phyloP scores from a whole-genome alignment of 2,329 filamentous ascomycete species.

The Paradendryphiella salina region DNA sequence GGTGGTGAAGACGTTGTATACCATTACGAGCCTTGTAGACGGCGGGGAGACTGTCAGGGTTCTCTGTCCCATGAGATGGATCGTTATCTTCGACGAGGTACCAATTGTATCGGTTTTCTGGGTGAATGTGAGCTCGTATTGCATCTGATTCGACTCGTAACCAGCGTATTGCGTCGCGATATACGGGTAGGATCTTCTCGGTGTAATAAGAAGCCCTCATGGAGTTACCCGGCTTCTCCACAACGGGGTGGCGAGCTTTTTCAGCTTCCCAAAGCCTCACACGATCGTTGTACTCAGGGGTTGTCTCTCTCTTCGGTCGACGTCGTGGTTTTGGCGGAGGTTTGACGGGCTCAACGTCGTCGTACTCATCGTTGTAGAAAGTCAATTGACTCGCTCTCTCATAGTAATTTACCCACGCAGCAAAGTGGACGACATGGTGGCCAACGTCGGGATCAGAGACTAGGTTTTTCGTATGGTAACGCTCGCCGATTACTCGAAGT shows the following conservation, averaged over 20 bases:
- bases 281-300: neutral
- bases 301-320: neutral
- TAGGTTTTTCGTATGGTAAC: neutral
- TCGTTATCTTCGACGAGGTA: conserved; percentile 10
- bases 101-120: conserved; percentile 1
- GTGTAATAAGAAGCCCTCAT: conserved; percentile 6
- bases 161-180: neutral
- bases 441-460: neutral
- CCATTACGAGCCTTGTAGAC: neutral
- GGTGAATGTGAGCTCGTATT: neutral
- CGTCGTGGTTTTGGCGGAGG: conserved; percentile 7
- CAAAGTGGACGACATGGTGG: conserved; percentile 4
- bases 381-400: neutral
- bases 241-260: neutral
- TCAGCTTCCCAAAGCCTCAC: conserved; percentile 1
- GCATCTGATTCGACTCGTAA: neutral
- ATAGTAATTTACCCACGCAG: conserved; percentile 6
- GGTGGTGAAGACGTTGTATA: neutral
- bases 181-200: conserved; percentile 1
- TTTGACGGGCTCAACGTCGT: neutral
- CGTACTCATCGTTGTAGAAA: conserved; percentile 10
- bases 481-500: neutral
- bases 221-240: neutral
- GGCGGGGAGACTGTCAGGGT: neutral
- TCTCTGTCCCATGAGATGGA: conserved; percentile 6